Evolutionary conservation across 1,284 basidiomycete genomes (phyloP).

Genomic region (Ceratobasidium sp.): DNA sequence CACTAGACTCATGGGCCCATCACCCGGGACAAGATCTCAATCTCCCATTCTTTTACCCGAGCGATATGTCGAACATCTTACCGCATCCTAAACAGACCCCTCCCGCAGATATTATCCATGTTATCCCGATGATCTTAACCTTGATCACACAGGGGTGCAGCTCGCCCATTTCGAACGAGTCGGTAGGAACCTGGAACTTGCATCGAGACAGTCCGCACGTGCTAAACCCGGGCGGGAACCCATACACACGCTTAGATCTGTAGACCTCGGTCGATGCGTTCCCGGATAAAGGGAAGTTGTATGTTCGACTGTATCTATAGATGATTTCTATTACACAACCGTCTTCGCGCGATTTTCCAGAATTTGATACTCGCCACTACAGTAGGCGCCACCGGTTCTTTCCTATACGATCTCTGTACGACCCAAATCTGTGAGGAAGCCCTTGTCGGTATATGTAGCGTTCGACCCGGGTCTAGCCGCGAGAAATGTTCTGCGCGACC

Average conservation of each 20-base stretch:
- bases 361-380: background rate
- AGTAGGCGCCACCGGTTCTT: background rate
- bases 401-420: too few species aligned
- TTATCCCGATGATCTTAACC: constrained; percentile 3
- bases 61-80: background rate
- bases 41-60: background rate
- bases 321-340: constrained; percentile 1
- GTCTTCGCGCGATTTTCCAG: background rate
- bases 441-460: background rate
- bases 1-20: constrained; percentile 7
- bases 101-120: background rate
- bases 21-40: background rate
- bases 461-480: background rate
- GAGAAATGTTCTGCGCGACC: background rate
- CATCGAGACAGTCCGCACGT: background rate
- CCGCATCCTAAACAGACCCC: background rate
- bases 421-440: background rate
- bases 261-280: constrained; percentile 15
- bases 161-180: background rate
- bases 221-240: background rate
- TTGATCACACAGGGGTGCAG: background rate
- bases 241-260: constrained; percentile 12
- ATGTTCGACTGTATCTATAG: background rate
- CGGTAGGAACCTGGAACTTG: background rate
- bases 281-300: background rate